phyloP scores from a whole-genome alignment of 345 rosid genomes.

The Passiflora organensis region DNA sequence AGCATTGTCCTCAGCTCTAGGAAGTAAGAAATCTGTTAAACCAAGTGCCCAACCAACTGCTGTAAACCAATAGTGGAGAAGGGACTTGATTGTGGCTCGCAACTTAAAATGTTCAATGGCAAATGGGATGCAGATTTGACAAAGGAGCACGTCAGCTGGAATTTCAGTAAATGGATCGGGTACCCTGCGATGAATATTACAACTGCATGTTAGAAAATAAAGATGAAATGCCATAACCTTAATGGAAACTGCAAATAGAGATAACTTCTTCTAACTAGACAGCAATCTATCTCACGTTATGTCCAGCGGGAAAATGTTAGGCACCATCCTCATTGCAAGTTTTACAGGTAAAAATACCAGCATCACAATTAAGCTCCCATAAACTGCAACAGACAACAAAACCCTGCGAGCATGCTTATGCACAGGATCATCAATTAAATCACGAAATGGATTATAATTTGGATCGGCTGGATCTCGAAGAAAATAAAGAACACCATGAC shows the following conservation, averaged over 20 bases:
- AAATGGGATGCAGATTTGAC: conserved; percentile 97
- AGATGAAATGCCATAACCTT: conserved; percentile 2
- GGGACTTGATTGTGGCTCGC: conserved; percentile 83
- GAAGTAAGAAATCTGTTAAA: conserved; percentile 73
- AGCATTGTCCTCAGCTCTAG: conserved; percentile 69
- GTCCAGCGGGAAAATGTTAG: conserved; percentile 87
- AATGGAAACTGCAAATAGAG: conserved; percentile 1
- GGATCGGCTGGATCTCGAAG: conserved; percentile 99
- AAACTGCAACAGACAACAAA: conserved; percentile 85
- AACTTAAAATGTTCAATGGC: conserved; percentile 86
- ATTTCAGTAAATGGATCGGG: conserved; percentile 98
- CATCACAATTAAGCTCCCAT: conserved; percentile 97
- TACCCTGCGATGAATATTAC: conserved; percentile 46
- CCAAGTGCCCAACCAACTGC: conserved; percentile 95
- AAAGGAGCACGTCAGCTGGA: conserved; percentile 96
- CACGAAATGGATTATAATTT: conserved; percentile 95
- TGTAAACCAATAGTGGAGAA: conserved; percentile 86
- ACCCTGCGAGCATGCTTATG: conserved; percentile 97
- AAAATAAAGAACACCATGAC: conserved; percentile 83
- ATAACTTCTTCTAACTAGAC: conserved; percentile 1
- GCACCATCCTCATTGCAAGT: conserved; percentile 88
- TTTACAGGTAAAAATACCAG: conserved; percentile 95
- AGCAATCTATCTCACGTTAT: conserved; percentile 59
- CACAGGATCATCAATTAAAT: conserved; percentile 96
- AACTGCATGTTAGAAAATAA: conserved; percentile 13